Evolutionary conservation across 2,329 filamentous ascomycete genomes (phyloP).

Genomic region (Aschersonia sp.): DNA sequence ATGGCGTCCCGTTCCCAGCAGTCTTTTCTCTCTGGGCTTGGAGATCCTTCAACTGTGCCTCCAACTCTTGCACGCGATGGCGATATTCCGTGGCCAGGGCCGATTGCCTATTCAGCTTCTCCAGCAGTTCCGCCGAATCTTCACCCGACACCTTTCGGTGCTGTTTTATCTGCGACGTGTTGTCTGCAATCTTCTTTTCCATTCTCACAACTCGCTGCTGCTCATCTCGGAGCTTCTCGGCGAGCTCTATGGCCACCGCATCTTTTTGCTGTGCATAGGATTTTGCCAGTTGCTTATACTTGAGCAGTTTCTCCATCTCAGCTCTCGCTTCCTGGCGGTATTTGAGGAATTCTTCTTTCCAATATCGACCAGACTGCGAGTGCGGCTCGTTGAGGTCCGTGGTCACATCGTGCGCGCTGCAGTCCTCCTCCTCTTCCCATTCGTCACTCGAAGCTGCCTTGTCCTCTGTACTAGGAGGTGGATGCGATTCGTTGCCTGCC

Average conservation of each 20-base stretch:
- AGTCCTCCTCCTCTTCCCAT: conserved; percentile 26
- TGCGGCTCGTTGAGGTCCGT: conserved; percentile 59
- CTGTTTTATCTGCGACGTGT: conserved; percentile 40
- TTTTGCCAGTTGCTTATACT: conserved; percentile 68
- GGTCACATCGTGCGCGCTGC: conserved; percentile 46
- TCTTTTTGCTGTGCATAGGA: conserved; percentile 69
- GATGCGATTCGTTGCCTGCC: conserved; percentile 6
- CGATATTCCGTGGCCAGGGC: conserved; percentile 42
- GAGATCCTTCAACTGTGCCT: conserved; percentile 29
- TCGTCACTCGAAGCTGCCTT: conserved; percentile 23
- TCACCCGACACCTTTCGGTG: conserved; percentile 19
- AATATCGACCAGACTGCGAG: conserved; percentile 63
- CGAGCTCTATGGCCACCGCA: conserved; percentile 50
- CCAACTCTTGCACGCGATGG: conserved; percentile 43
- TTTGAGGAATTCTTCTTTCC: conserved; percentile 63
- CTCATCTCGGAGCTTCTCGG: conserved; percentile 52
- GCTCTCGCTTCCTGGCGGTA: conserved; percentile 59
- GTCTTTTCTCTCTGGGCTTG: conserved; percentile 20
- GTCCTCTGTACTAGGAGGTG: neutral
- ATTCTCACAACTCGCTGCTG: conserved; percentile 48
- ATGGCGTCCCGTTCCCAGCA: conserved; percentile 14
- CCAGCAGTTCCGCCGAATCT: conserved; percentile 31
- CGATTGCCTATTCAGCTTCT: conserved; percentile 42
- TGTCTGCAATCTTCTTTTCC: conserved; percentile 45
- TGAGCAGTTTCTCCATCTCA: conserved; percentile 64